Conservation (phyloP, 164 flowering plant species). For the Nelumbo lutea region DNA sequence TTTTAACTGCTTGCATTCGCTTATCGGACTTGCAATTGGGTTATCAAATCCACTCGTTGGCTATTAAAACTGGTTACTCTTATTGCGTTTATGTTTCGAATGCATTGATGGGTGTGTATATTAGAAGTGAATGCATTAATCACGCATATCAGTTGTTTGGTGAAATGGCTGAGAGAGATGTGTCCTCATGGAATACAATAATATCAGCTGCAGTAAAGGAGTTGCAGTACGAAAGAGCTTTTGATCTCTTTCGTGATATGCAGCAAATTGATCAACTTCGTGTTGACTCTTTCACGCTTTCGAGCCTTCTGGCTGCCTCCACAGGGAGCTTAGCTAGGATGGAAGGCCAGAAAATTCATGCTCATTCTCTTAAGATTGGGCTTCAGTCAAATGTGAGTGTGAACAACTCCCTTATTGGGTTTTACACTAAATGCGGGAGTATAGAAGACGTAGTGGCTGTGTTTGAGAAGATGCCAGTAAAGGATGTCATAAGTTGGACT, state of each 20-base stretch:
- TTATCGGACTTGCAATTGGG: slow-evolving; percentile 43
- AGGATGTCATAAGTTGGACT: slow-evolving; percentile 76
- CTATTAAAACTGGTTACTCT: slow-evolving; percentile 40
- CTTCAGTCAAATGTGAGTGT: slow-evolving; percentile 53
- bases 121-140: slow-evolving; percentile 38
- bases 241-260: slow-evolving; percentile 56
- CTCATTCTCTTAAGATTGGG: slow-evolving; percentile 58
- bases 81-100: slow-evolving; percentile 49
- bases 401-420: slow-evolving; percentile 69
- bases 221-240: slow-evolving; percentile 37
- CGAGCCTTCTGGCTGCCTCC: slow-evolving; percentile 58
- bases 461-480: slow-evolving; percentile 47
- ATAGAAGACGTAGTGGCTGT: slow-evolving; percentile 37
- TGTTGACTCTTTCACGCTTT: slow-evolving; percentile 57
- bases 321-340: slow-evolving; percentile 21
- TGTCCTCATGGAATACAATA: slow-evolving; percentile 73
- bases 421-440: slow-evolving; percentile 57
- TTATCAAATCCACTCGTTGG: slow-evolving; percentile 53
- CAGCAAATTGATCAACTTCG: slow-evolving; percentile 25
- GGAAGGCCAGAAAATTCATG: slow-evolving; percentile 62
- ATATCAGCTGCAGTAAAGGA: slow-evolving; percentile 55
- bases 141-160: slow-evolving; percentile 50
- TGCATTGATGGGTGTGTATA: slow-evolving; percentile 59
- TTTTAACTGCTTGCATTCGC: slow-evolving; percentile 67
- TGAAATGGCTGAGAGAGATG: slow-evolving; percentile 61